Evolutionary conservation across 305 asterid genomes (phyloP).

Genomic region (Nicotiana rustica): DNA sequence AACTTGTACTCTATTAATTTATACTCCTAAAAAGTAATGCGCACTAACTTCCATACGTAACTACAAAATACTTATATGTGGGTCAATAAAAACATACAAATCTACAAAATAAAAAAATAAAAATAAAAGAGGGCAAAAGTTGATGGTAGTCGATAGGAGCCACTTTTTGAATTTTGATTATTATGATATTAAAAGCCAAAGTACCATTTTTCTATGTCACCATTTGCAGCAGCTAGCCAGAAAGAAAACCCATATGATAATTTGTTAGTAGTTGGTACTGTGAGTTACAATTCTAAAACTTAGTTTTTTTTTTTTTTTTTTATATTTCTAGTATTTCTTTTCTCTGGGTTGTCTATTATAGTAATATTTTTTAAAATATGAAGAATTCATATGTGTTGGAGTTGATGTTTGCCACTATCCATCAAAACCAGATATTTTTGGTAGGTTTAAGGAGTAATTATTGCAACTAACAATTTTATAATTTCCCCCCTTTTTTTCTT

Average conservation of each 20-base stretch:
- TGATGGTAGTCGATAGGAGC: background rate
- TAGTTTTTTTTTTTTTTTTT: background rate
- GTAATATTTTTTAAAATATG: background rate
- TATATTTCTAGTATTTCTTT: background rate
- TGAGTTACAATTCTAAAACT: background rate
- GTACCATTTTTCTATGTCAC: background rate
- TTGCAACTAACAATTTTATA: background rate
- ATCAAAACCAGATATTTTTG: background rate
- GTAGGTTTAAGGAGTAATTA: background rate
- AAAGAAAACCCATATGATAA: background rate
- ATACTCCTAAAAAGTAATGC: too few relatives aligned
- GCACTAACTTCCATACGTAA: too few relatives aligned
- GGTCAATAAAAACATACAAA: too few relatives aligned
- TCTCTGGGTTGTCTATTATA: background rate
- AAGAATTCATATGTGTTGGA: conserved; percentile 19
- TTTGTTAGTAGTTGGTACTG: background rate
- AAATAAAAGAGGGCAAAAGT: background rate
- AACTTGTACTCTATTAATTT: too few relatives aligned
- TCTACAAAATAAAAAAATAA: too few relatives aligned
- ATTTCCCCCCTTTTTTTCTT: background rate
- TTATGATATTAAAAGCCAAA: background rate
- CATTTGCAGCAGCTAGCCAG: background rate
- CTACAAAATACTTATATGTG: too few relatives aligned
- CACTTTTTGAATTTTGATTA: background rate
- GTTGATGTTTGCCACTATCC: conserved; percentile 15